phyloP scores from a whole-genome alignment of 2,329 filamentous ascomycete genomes.

The Verruconis gallopava region DNA sequence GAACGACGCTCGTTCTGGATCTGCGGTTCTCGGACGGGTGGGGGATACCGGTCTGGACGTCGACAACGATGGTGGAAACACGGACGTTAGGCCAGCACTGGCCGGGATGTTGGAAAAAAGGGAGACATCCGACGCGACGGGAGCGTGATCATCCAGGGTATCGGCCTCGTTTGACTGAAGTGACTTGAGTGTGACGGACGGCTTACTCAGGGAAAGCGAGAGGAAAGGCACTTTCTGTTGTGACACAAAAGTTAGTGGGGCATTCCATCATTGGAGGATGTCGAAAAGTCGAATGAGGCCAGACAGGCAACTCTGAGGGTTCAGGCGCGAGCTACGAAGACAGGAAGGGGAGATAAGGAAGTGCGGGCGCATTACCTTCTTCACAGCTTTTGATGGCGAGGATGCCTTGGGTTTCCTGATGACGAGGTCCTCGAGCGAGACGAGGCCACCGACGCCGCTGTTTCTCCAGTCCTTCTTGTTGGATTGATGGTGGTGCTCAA shows the following conservation, averaged over 20 bases:
- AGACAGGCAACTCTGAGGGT: too few relatives aligned
- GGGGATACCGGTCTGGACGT: background rate
- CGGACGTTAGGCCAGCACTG: background rate
- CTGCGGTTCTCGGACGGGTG: slow-evolving; percentile 5
- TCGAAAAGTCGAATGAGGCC: too few relatives aligned
- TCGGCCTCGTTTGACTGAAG: background rate
- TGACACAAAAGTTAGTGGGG: slow-evolving; percentile 1
- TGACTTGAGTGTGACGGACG: background rate
- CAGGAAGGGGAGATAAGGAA: too few relatives aligned
- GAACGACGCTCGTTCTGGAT: slow-evolving; percentile 5
- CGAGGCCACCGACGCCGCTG: slow-evolving; percentile 2
- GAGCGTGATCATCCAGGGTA: background rate
- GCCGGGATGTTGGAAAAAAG: slow-evolving; percentile 9
- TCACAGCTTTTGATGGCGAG: background rate
- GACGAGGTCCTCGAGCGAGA: slow-evolving; percentile 5
- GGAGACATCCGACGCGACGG: slow-evolving; percentile 1
- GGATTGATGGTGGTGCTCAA: background rate
- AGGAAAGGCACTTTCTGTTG: background rate
- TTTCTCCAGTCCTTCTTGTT: background rate
- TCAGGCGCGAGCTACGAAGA: too few relatives aligned
- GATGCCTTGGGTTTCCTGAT: background rate
- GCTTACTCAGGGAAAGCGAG: background rate
- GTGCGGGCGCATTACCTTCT: slow-evolving; percentile 4
- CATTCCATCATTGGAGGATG: too few relatives aligned
- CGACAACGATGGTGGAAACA: background rate